Evolutionary conservation across 805 yeast genomes (phyloP).

Genomic region (Kazachstania taianensis): DNA sequence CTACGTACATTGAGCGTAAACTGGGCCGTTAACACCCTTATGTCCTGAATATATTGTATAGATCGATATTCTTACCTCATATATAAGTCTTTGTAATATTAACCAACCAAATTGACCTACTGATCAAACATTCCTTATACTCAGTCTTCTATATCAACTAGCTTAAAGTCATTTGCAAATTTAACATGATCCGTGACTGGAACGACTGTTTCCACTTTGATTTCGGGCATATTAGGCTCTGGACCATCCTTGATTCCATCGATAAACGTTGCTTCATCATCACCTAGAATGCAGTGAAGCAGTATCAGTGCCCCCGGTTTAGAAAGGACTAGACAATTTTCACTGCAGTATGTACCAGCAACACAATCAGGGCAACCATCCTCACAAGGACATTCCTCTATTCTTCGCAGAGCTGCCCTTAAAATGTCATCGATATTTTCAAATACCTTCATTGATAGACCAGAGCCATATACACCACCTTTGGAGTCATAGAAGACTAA

Average conservation of each 20-base stretch:
- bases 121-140: neutral
- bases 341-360: conserved; percentile 74
- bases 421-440: conserved; percentile 64
- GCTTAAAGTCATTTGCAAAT: conserved; percentile 51
- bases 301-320: conserved; percentile 76
- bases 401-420: conserved; percentile 44
- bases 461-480: conserved; percentile 75
- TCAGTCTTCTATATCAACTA: conserved; percentile 32
- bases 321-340: conserved; percentile 70
- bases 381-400: conserved; percentile 58
- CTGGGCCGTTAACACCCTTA: conserved; percentile 81
- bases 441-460: conserved; percentile 69
- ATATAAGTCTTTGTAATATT: neutral
- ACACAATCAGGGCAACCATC: conserved; percentile 74
- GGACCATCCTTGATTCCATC: conserved; percentile 53
- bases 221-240: conserved; percentile 62
- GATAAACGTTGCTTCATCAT: conserved; percentile 27
- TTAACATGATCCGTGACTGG: conserved; percentile 47
- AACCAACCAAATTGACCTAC: neutral
- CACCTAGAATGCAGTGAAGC: conserved; percentile 50
- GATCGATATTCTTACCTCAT: too few relatives aligned
- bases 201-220: conserved; percentile 57
- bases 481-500: conserved; percentile 73
- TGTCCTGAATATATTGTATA: conserved; percentile 35
- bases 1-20: conserved; percentile 80